Base-by-base conservation (phyloP, 2,329 filamentous ascomycete species). In the Aspergillus latus region DNA sequence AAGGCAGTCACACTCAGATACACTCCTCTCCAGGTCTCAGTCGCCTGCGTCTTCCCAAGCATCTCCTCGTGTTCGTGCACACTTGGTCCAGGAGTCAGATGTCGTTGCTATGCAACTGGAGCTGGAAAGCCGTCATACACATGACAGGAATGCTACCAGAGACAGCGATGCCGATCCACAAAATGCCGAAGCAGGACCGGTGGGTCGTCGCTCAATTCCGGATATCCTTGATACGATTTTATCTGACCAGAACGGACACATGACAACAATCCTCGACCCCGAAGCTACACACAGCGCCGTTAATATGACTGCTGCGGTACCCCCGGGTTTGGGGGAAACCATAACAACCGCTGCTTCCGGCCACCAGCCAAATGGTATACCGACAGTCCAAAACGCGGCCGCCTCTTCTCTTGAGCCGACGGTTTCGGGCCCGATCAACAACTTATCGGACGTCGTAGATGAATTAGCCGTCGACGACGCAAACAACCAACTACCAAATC, bases 41-140 rank as follows among this genome's bases (percentile, higher is more conserved):
- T 76, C 73, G 39, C 71, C 74, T 6, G 69, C 69, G 42, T 71
- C 73, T n/a, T 76, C 74, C 8, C 73, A 73, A 13, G 72, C 71
- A 29, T 77, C 75, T 4, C 75, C 75, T 46, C 73, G 68, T 4
- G 72, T 77, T 16, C 66, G 75, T 47, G 74, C 75, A 29, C 76
- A 74, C 1, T 62, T 77, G 28, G 72, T 76, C 56, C 73, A 75
- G 45, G 74, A 74, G 52, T 72, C 75, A 1, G 74, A 76, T 56
- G 66, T 75, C 2, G 74, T 76, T 46, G 77, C 75, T 3, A 76
- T 77, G 74, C 74, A 77, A 49, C 59, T 77, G 39, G 74, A 76
- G 49, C 61, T 77, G 46, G 69, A 69, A 7, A 71, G 69, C 51
- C 72, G 68, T 34, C 66, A 62, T 50, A 54, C 62, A 2, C 62